phyloP scores from a whole-genome alignment of 495 filamentous ascomycete genomes.

The Penicillium taxi region DNA sequence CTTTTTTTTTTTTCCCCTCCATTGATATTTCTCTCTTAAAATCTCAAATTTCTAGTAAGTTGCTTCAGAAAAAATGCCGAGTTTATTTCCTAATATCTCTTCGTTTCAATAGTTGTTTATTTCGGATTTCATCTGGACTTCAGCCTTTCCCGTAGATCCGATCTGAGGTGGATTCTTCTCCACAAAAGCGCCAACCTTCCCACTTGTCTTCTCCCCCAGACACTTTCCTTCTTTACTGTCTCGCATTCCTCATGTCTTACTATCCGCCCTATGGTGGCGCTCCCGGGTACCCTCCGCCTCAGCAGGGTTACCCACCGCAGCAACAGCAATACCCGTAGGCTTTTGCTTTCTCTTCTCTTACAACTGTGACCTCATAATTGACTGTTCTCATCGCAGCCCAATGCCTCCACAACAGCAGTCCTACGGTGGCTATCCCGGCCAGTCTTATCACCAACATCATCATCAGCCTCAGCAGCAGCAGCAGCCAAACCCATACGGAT shows the following conservation, averaged over 20 bases:
- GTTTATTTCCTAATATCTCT: no score
- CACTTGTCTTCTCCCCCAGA: not conserved
- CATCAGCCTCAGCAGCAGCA: slow-evolving; percentile 27
- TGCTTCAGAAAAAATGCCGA: no score
- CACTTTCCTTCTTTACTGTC: slow-evolving; percentile 1
- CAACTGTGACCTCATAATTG: slow-evolving; percentile 1
- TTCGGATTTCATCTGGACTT: no score
- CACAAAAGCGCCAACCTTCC: not conserved
- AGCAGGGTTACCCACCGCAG: slow-evolving; percentile 27
- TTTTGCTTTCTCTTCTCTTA: slow-evolving; percentile 12
- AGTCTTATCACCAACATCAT: slow-evolving; percentile 37
- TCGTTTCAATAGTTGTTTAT: no score
- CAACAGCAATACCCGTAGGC: slow-evolving; percentile 34
- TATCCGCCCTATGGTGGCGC: slow-evolving; percentile 42
- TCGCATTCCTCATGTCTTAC: slow-evolving; percentile 38
- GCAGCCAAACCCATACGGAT: slow-evolving; percentile 44
- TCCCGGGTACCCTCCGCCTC: slow-evolving; percentile 45
- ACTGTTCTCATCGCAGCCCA: slow-evolving; percentile 17
- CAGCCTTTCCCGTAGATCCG: no score
- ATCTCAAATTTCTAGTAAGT: no score
- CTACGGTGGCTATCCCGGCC: slow-evolving; percentile 42
- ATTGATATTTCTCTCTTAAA: no score
- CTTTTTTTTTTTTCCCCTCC: no score
- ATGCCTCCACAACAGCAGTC: slow-evolving; percentile 31
- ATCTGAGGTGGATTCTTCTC: no score